These are phyloP conservation scores for Corymbia calophylla DNA, from an alignment of 441 rosid species.

Conservation along the genomic window DNA sequence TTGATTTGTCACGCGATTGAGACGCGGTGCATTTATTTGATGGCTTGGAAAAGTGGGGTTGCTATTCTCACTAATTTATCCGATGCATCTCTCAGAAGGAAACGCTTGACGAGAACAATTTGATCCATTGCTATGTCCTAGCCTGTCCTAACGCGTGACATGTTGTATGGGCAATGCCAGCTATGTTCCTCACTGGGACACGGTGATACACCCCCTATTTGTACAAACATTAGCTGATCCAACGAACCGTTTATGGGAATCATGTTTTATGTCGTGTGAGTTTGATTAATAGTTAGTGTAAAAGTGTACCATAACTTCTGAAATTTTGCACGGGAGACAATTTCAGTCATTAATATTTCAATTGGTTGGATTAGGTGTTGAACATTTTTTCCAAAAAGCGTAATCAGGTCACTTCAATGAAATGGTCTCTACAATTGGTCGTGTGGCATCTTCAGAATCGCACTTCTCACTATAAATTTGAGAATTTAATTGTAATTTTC, in stretches of 20 bases:
- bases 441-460: neutral
- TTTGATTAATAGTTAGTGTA: neutral
- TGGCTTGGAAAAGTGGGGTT: neutral
- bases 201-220: neutral
- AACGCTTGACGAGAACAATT: neutral
- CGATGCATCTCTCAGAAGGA: neutral
- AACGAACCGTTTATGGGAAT: neutral
- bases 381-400: neutral
- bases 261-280: neutral
- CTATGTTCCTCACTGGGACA: neutral
- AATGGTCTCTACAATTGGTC: neutral
- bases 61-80: neutral
- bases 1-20: neutral
- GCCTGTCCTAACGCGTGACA: neutral
- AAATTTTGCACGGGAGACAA: neutral
- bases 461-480: neutral
- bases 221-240: neutral
- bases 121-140: neutral
- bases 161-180: neutral
- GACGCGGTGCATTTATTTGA: neutral
- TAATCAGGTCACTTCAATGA: neutral
- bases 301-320: neutral
- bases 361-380: neutral
- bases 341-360: neutral
- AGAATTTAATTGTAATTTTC: neutral